Percentiles rank a stretch among this genome's conserved stretches.
Conservation (phyloP, 768 basidiomycete genomes). For the Podaxis pistillaris region DNA sequence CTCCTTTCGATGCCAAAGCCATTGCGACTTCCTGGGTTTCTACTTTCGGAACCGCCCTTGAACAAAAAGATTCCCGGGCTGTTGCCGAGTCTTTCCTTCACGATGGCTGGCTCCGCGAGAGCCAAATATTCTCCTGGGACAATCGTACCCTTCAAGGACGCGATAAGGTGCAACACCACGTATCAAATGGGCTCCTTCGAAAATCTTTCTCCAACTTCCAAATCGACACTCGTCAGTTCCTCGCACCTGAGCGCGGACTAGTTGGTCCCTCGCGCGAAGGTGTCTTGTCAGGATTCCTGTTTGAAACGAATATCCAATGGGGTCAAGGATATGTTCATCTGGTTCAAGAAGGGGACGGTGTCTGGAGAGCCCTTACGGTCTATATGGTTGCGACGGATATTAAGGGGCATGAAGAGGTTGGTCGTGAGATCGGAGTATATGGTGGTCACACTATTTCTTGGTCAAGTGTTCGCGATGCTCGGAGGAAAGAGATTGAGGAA, state of each 20-base stretch:
- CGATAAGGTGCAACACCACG: background rate
- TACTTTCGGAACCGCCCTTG: background rate
- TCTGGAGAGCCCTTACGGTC: slow-evolving; percentile 8
- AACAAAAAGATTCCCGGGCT: background rate
- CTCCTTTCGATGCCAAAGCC: background rate
- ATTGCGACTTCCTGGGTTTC: slow-evolving; percentile 6
- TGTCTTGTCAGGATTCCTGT: slow-evolving; percentile 3
- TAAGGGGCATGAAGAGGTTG: slow-evolving; percentile 8
- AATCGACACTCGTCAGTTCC: background rate
- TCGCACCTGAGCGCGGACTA: background rate
- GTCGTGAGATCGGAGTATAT: slow-evolving; percentile 2
- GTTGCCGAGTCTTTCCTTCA: background rate
- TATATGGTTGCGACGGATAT: slow-evolving; percentile 4
- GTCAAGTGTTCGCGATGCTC: background rate
- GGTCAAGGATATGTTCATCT: slow-evolving; percentile 9
- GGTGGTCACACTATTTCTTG: slow-evolving; percentile 8
- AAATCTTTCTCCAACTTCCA: slow-evolving; percentile 8
- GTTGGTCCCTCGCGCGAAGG: background rate
- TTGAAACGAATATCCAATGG: slow-evolving; percentile 9
- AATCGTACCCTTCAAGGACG: slow-evolving; percentile 8
- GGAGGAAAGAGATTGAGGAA: slow-evolving; percentile 3
- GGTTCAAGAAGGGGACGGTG: background rate
- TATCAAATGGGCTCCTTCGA: background rate
- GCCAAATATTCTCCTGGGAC: slow-evolving; percentile 11
- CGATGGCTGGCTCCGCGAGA: slow-evolving; percentile 14